These are phyloP conservation scores for Starmerella stigmatis DNA, from an alignment of 805 yeast genomes.

Conservation along the genomic window DNA sequence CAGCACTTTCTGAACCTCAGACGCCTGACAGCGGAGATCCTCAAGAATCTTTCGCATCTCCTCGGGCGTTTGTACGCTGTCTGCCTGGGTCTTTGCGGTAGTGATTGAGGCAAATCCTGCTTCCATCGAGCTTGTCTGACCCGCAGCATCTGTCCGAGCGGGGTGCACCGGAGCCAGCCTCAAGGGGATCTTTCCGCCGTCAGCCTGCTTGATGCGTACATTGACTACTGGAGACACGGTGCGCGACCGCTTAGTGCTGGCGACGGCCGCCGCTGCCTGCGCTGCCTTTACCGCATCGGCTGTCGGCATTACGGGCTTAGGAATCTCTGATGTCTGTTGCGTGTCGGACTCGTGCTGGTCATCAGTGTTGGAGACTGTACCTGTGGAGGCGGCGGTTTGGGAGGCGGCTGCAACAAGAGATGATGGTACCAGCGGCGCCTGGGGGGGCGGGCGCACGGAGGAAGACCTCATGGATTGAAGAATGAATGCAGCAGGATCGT, in stretches of 20 bases:
- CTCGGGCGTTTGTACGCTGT: neutral
- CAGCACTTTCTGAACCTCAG: slow-evolving; percentile 5
- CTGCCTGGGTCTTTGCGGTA: neutral
- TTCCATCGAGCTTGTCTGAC: too few relatives aligned
- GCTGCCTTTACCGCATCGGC: neutral
- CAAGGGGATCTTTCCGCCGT: neutral
- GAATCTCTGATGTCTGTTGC: too few relatives aligned
- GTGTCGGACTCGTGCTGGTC: too few relatives aligned
- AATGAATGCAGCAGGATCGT: slow-evolving; percentile 6
- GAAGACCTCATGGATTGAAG: slow-evolving; percentile 7
- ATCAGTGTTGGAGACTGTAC: too few relatives aligned
- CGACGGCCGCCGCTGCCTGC: neutral
- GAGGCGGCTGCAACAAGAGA: neutral
- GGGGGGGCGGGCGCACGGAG: neutral
- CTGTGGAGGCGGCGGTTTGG: too few relatives aligned
- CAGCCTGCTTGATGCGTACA: neutral
- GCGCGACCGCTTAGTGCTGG: neutral
- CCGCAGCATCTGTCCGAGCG: too few relatives aligned
- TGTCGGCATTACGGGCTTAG: too few relatives aligned
- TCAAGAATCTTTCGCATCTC: slow-evolving; percentile 1
- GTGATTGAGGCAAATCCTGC: neutral
- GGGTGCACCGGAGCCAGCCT: neutral
- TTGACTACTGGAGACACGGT: neutral
- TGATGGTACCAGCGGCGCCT: neutral
- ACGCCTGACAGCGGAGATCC: slow-evolving; percentile 6